Evolutionary conservation across 1,139 yeast genomes (phyloP).

Genomic region (Groenewaldozyma auringiensis): DNA sequence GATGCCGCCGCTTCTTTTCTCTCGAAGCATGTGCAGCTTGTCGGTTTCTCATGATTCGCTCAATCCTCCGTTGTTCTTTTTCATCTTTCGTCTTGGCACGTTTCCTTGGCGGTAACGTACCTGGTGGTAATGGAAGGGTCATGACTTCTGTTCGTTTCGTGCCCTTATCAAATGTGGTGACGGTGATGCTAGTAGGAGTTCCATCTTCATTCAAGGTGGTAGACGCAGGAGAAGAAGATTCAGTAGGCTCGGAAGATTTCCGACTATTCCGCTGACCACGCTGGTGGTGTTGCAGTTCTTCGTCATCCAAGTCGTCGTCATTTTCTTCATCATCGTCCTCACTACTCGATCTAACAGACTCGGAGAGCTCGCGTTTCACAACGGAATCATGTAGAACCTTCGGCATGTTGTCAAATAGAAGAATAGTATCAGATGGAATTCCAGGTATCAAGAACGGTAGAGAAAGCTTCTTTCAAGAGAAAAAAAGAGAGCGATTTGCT

Average conservation of each 20-base stretch:
- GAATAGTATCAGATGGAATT: too few species aligned
- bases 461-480: too few species aligned
- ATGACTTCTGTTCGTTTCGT: conserved; percentile 25
- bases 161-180: conserved; percentile 15
- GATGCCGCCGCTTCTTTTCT: conserved; percentile 90
- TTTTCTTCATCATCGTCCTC: conserved; percentile 7
- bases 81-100: conserved; percentile 95
- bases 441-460: too few species aligned
- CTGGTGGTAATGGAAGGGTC: conserved; percentile 32
- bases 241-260: not conserved
- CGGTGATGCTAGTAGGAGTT: conserved; percentile 9
- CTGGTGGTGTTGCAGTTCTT: conserved; percentile 1
- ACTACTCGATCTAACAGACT: conserved; percentile 2
- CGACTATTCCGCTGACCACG: conserved; percentile 1
- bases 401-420: not conserved
- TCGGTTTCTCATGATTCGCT: conserved; percentile 85
- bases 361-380: not conserved
- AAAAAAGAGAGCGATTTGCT: too few species aligned
- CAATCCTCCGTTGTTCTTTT: conserved; percentile 91
- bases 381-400: not conserved
- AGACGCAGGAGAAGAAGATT: not conserved
- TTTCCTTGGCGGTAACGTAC: conserved; percentile 81
- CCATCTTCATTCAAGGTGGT: not conserved
- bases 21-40: conserved; percentile 97
- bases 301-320: conserved; percentile 4